Evolutionary conservation across 176 grass and related monocot species (phyloP).

Genomic region (Phyllostachys edulis): DNA sequence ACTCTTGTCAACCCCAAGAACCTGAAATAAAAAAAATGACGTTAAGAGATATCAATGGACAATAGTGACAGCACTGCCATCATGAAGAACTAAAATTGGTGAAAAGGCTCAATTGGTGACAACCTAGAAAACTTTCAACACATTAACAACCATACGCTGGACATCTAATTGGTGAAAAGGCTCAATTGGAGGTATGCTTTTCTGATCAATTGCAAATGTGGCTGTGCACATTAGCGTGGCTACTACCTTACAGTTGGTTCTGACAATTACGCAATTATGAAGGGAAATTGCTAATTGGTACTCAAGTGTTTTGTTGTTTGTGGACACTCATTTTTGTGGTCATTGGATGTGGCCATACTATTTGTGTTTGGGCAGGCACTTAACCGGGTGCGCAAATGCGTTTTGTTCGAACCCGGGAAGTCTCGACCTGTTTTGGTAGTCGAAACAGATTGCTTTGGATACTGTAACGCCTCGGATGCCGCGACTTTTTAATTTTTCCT

Average conservation of each 20-base stretch:
- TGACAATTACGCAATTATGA: background rate
- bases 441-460: too few species aligned
- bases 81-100: background rate
- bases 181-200: background rate
- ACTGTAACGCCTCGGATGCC: too few species aligned
- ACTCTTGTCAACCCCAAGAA: conserved; percentile 92
- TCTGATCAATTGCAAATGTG: background rate
- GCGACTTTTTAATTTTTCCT: too few species aligned
- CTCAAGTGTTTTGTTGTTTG: too few species aligned
- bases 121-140: background rate
- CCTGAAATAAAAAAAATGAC: conserved; percentile 48
- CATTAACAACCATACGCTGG: background rate
- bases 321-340: too few species aligned
- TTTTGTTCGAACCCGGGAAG: too few species aligned
- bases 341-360: too few species aligned
- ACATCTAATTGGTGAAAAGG: background rate
- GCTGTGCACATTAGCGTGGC: background rate
- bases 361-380: too few species aligned
- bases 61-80: conserved; percentile 8
- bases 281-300: too few species aligned
- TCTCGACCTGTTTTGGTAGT: too few species aligned
- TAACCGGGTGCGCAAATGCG: too few species aligned
- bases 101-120: too few species aligned
- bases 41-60: background rate
- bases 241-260: background rate